phyloP scores from a whole-genome alignment of 495 filamentous ascomycete species.

The Lasiosphaeria miniovina region DNA sequence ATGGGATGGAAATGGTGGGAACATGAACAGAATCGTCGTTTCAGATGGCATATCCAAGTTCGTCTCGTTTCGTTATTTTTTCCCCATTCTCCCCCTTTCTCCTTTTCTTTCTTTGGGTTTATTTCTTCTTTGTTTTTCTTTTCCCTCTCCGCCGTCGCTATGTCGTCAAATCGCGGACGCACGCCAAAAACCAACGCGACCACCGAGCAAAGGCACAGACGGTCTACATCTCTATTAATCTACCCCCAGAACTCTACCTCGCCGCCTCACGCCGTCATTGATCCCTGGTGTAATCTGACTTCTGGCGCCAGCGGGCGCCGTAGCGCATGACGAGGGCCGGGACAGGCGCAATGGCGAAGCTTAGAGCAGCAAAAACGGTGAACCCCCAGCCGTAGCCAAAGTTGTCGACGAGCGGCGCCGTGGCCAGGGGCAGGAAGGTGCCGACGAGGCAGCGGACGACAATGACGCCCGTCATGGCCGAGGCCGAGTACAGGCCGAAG shows the following conservation, averaged over 20 bases:
- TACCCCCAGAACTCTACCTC: background rate
- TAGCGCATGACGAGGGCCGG: conserved; percentile 49
- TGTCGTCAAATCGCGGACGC: too few relatives aligned
- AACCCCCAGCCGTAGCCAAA: conserved; percentile 52
- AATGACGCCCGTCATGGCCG: conserved; percentile 54
- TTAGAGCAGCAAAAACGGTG: conserved; percentile 37
- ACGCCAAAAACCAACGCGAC: too few relatives aligned
- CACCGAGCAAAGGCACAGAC: too few relatives aligned
- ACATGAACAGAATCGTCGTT: too few relatives aligned
- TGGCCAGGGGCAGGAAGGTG: conserved; percentile 51
- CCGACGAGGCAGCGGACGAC: conserved; percentile 52
- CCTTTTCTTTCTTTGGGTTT: too few relatives aligned
- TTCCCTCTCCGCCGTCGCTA: too few relatives aligned
- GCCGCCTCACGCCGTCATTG: background rate
- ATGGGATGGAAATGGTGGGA: too few relatives aligned
- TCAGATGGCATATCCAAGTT: too few relatives aligned
- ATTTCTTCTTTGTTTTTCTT: too few relatives aligned
- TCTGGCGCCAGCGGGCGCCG: conserved; percentile 48
- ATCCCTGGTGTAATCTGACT: conserved; percentile 43
- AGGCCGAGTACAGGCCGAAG: conserved; percentile 53
- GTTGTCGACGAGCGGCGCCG: conserved; percentile 39
- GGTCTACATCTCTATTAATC: background rate
- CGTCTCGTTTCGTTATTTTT: too few relatives aligned
- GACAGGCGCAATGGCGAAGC: conserved; percentile 46
- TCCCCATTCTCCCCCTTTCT: too few relatives aligned